These are phyloP conservation scores for Trichoderma koningii DNA, from an alignment of 2,329 filamentous ascomycete species.

Conservation along the genomic window DNA sequence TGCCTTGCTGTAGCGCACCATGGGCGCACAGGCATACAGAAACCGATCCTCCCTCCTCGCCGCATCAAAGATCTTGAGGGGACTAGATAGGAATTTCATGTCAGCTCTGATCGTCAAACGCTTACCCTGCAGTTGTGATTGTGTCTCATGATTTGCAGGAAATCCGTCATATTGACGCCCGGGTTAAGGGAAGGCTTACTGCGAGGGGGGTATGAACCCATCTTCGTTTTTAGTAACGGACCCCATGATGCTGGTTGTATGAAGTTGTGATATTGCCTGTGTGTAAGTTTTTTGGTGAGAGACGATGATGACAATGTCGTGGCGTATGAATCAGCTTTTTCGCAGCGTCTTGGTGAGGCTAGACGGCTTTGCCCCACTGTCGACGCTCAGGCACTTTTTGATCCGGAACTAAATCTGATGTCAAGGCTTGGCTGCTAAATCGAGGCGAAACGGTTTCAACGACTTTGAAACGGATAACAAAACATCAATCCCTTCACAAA, in stretches of 20 bases:
- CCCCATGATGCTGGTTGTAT: constrained; percentile 2
- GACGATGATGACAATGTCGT: background rate
- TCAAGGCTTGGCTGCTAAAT: constrained; percentile 7
- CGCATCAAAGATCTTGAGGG: constrained; percentile 60
- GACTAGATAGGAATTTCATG: constrained; percentile 42
- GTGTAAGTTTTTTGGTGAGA: background rate
- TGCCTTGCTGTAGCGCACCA: constrained; percentile 67
- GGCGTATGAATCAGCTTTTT: constrained; percentile 13
- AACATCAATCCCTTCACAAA: background rate
- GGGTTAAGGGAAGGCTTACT: background rate
- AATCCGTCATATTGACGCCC: background rate
- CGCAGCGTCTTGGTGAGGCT: background rate
- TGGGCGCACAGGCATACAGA: constrained; percentile 64
- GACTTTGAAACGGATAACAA: background rate
- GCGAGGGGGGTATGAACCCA: background rate
- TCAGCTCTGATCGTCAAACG: background rate
- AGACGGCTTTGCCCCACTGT: background rate
- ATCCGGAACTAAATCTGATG: background rate
- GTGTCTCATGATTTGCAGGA: too few species aligned
- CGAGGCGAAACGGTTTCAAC: background rate
- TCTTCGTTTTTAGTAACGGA: constrained; percentile 11
- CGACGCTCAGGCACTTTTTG: background rate
- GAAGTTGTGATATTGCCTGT: background rate
- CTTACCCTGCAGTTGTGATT: background rate
- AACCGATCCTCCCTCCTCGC: constrained; percentile 55